phyloP scores from a whole-genome alignment of 2,329 filamentous ascomycete species.

The Xylaria sp. region DNA sequence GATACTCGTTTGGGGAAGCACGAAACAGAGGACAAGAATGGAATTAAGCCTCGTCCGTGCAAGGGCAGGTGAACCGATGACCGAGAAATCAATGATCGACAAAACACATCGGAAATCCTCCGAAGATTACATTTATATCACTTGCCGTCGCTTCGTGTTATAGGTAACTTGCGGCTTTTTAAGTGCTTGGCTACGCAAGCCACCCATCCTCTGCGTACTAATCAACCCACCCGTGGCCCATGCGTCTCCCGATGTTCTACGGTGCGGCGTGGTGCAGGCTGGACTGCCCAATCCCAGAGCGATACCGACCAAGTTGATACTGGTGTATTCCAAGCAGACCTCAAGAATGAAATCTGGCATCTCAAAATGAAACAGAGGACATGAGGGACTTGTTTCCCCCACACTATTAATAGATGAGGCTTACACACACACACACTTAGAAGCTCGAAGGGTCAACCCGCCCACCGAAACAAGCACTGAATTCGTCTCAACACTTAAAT shows the following conservation, averaged over 20 bases:
- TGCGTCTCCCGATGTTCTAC: slow-evolving; percentile 5
- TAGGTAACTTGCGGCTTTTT: slow-evolving; percentile 16
- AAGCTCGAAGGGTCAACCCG: not conserved
- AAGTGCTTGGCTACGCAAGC: slow-evolving; percentile 36
- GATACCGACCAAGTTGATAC: not conserved
- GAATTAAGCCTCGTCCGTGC: slow-evolving; percentile 6
- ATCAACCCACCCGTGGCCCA: not conserved
- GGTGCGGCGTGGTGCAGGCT: not conserved
- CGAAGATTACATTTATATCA: slow-evolving; percentile 27
- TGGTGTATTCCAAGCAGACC: not conserved
- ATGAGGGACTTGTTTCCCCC: not conserved
- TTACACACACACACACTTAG: not conserved
- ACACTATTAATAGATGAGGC: slow-evolving; percentile 27
- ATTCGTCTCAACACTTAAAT: not conserved
- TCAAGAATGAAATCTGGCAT: not conserved
- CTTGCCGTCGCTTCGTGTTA: not conserved
- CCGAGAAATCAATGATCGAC: slow-evolving; percentile 27
- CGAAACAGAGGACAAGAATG: not conserved
- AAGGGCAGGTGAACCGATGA: not conserved
- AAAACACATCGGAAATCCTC: slow-evolving; percentile 24
- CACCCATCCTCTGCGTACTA: slow-evolving; percentile 2
- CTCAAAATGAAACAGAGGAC: not conserved
- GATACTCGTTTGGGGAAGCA: slow-evolving; percentile 12
- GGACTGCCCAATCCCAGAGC: slow-evolving; percentile 1
- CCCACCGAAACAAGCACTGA: not conserved